A percentile compares a stretch with the other conserved stretches of the same genome.
phyloP scores from a whole-genome alignment of 331 rosid species.

The Quercus tomentella region DNA sequence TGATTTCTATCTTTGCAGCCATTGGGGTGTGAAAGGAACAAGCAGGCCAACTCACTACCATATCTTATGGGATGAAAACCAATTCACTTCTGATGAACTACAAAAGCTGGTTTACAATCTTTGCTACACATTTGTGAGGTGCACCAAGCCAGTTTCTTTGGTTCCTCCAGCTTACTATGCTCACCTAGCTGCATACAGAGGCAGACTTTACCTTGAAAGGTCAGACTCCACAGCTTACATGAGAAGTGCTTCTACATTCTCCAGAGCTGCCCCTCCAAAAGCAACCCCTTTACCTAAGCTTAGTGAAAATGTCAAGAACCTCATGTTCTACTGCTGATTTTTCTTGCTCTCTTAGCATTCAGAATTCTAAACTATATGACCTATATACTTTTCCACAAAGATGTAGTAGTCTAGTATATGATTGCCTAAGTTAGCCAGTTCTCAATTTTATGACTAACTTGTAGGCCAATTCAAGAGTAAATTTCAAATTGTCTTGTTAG shows the following conservation, averaged over 20 bases:
- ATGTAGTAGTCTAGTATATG: not conserved
- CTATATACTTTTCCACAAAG: not conserved
- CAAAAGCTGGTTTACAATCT: conserved; percentile 84
- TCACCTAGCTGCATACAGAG: conserved; percentile 95
- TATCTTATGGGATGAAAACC: conserved; percentile 84
- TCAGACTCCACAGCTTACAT: conserved; percentile 52
- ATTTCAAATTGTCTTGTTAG: not conserved
- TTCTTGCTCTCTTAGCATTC: not conserved
- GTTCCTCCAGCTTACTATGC: conserved; percentile 99
- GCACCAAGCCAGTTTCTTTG: conserved; percentile 95
- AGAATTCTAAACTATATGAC: not conserved
- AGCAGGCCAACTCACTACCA: conserved; percentile 97
- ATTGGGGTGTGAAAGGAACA: conserved; percentile 96
- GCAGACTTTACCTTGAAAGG: conserved; percentile 90
- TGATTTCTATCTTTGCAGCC: conserved; percentile 93
- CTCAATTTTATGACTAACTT: not conserved
- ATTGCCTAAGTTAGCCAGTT: not conserved
- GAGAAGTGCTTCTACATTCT: conserved; percentile 38
- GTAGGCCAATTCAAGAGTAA: not conserved
- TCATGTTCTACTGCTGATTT: conserved; percentile 89
- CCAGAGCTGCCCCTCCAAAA: conserved; percentile 85
- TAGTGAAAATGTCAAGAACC: conserved; percentile 80
- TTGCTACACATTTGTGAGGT: conserved; percentile 87
- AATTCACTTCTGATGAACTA: conserved; percentile 90
- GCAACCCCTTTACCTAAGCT: conserved; percentile 77